Evolutionary conservation across 495 filamentous ascomycete genomes (phyloP).

Genomic region (Rostrohypoxylon terebratum): DNA sequence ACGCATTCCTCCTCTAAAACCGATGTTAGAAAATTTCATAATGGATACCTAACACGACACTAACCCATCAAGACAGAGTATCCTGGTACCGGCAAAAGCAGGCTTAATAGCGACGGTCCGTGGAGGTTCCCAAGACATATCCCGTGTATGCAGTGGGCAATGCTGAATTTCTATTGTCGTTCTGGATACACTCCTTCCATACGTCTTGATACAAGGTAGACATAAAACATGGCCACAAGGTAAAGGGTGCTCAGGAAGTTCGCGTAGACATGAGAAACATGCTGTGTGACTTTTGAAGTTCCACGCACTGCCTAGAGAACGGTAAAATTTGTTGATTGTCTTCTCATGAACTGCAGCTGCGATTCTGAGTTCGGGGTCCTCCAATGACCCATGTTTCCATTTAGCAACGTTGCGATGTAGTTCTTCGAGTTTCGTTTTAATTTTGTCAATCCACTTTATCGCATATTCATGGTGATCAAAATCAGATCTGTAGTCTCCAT

Average conservation of each 20-base stretch:
- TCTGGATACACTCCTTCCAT: neutral
- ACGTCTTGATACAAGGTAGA: neutral
- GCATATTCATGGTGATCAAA: neutral
- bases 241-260: neutral
- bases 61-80: neutral
- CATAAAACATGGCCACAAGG: neutral
- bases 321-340: neutral
- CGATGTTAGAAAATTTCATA: neutral
- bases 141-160: neutral
- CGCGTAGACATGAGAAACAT: neutral
- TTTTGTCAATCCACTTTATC: neutral
- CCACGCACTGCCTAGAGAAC: neutral
- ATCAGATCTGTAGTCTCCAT: neutral
- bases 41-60: neutral
- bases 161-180: neutral
- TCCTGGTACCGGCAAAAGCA: neutral
- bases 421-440: neutral
- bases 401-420: neutral
- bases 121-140: neutral
- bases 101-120: neutral
- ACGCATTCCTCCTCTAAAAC: neutral
- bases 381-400: neutral
- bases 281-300: neutral
- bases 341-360: neutral
- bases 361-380: neutral